Percentiles rank a stretch among this genome's conserved stretches.
Conservation (phyloP, 208 protist species). For the Leishmania guyanensis region DNA sequence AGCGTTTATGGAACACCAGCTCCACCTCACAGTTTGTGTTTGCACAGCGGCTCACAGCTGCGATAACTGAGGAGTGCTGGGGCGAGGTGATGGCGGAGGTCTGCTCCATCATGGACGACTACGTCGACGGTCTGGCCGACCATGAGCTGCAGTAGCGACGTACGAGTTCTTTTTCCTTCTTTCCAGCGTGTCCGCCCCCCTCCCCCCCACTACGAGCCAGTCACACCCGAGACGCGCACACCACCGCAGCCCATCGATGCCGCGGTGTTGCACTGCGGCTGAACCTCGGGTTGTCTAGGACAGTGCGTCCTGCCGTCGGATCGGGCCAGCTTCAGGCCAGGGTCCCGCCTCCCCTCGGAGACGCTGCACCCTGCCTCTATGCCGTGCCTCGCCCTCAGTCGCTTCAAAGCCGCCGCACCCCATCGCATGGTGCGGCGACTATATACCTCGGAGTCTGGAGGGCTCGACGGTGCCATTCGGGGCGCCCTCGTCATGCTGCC, state of each 20-base stretch:
- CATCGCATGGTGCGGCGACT: no score
- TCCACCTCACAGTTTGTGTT: conserved; percentile 82
- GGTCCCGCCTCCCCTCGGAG: no score
- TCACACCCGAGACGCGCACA: background rate
- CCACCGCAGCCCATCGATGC: background rate
- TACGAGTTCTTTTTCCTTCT: background rate
- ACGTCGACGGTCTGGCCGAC: conserved; percentile 79
- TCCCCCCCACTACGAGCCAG: no score
- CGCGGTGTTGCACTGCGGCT: background rate
- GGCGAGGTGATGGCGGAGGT: conserved; percentile 82
- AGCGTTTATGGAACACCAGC: conserved; percentile 86
- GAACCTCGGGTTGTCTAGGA: background rate
- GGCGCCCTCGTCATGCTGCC: no score
- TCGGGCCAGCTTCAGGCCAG: background rate
- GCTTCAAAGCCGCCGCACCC: no score
- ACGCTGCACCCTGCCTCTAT: no score
- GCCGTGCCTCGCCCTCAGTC: no score
- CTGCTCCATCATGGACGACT: conserved; percentile 78
- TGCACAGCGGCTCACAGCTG: conserved; percentile 77
- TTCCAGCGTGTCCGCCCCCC: background rate
- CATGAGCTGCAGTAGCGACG: conserved; percentile 78
- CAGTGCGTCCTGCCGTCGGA: background rate
- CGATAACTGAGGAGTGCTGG: conserved; percentile 73
- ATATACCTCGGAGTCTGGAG: no score
- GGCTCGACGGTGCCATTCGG: no score